Evolutionary conservation across 225 moss, liverwort and hornwort genomes (phyloP).

Genomic region (Neckera pumila): DNA sequence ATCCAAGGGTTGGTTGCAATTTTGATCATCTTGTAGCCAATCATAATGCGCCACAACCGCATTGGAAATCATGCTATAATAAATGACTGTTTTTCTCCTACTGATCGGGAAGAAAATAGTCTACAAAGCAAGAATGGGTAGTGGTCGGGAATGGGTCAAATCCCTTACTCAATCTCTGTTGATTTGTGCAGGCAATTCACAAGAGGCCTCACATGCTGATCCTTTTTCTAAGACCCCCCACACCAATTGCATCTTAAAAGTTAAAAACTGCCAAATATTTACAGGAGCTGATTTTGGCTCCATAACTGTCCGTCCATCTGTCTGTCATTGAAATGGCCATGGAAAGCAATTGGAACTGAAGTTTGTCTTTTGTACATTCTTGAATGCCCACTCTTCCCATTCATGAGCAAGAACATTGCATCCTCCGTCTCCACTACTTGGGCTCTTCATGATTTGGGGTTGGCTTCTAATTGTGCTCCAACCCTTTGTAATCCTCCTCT

Average conservation of each 20-base stretch:
- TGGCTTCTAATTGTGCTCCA: background rate
- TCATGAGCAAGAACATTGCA: background rate
- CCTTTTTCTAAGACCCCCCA: no score
- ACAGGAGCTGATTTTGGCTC: background rate
- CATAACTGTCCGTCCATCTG: background rate
- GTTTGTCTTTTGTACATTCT: slow-evolving; percentile 3
- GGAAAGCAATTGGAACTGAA: background rate
- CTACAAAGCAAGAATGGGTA: no score
- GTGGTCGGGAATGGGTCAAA: no score
- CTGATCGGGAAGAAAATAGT: no score
- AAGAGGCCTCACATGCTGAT: no score
- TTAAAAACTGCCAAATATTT: background rate
- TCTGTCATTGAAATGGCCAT: background rate
- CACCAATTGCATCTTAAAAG: no score
- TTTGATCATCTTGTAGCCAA: no score
- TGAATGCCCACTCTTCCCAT: slow-evolving; percentile 14
- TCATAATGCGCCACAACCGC: no score
- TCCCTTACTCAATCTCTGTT: background rate
- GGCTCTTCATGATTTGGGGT: background rate
- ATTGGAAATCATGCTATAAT: no score
- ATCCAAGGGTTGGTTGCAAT: no score
- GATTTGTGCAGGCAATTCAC: background rate
- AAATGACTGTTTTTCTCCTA: no score
- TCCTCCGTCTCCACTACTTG: background rate
- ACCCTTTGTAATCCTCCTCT: background rate